Conservation (phyloP, 2,329 filamentous ascomycete genomes). For the Venturia aucupariae region DNA sequence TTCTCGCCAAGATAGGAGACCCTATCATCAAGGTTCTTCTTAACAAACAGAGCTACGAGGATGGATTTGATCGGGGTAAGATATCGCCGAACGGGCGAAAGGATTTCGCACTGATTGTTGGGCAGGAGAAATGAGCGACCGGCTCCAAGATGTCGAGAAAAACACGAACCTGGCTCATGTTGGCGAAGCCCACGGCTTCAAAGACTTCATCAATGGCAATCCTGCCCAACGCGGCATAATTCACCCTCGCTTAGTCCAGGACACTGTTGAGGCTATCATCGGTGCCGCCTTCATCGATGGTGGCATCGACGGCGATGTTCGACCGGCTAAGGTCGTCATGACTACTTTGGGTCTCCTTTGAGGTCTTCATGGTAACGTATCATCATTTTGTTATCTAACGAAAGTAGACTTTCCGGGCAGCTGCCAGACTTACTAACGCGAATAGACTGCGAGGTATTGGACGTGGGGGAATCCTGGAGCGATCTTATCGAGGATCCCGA, state of each 20-base stretch:
- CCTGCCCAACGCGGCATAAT: too few species aligned
- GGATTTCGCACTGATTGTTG: too few species aligned
- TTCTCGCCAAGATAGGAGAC: not conserved
- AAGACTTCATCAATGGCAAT: not conserved
- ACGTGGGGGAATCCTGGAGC: too few species aligned
- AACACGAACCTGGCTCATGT: not conserved
- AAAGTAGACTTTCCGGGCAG: not conserved
- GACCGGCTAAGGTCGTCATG: too few species aligned
- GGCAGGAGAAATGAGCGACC: not conserved
- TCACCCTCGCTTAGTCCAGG: too few species aligned
- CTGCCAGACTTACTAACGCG: too few species aligned
- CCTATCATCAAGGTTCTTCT: not conserved
- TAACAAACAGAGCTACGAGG: not conserved
- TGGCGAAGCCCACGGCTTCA: not conserved
- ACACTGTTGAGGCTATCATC: constrained; percentile 27
- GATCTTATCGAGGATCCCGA: too few species aligned
- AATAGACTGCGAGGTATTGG: too few species aligned
- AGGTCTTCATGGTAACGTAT: constrained; percentile 13
- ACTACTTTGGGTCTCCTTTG: constrained; percentile 14
- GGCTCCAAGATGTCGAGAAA: not conserved
- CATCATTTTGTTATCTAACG: not conserved
- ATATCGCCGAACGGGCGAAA: too few species aligned
- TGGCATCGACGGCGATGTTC: too few species aligned
- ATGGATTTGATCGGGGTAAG: not conserved
- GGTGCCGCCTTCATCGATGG: constrained; percentile 27